Conservation (phyloP, 192 early-diverging fungal genomes). For the Diversispora epigaea region DNA sequence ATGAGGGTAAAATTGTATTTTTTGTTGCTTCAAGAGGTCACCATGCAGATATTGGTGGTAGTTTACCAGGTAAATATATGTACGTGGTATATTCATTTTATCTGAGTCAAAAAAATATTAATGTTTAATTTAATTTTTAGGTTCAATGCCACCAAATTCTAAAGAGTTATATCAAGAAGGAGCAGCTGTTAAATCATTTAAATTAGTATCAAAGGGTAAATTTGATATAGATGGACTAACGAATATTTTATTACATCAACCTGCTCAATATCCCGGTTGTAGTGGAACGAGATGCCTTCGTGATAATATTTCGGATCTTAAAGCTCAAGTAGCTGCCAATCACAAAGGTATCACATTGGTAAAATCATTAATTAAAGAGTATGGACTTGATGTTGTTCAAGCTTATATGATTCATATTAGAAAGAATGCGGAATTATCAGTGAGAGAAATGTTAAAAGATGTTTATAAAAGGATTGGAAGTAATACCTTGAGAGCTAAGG, state of each 20-base stretch:
- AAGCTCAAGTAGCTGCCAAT: conserved; percentile 98
- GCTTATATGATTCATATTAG: conserved; percentile 95
- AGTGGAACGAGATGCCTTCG: conserved; percentile 83
- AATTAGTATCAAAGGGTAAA: conserved; percentile 76
- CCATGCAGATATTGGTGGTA: conserved; percentile 94
- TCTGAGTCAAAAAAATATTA: background rate
- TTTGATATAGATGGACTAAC: conserved; percentile 87
- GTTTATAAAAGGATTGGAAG: conserved; percentile 48
- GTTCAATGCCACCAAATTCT: conserved; percentile 91
- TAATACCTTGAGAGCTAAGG: conserved; percentile 50
- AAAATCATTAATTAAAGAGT: conserved; percentile 78
- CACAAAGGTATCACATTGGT: conserved; percentile 87
- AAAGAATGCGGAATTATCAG: conserved; percentile 83
- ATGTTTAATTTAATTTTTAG: conserved; percentile 16
- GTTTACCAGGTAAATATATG: conserved; percentile 53
- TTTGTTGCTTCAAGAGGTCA: conserved; percentile 94
- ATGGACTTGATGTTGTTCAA: conserved; percentile 82
- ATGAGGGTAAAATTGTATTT: conserved; percentile 75
- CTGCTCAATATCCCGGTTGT: conserved; percentile 81
- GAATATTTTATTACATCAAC: conserved; percentile 73
- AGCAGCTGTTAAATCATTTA: conserved; percentile 84
- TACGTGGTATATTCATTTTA: background rate
- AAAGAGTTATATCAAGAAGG: conserved; percentile 94
- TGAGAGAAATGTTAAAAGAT: conserved; percentile 71
- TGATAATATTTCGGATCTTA: conserved; percentile 92